phyloP scores from a whole-genome alignment of 2,329 filamentous ascomycete genomes.

The Ciborinia camelliae region DNA sequence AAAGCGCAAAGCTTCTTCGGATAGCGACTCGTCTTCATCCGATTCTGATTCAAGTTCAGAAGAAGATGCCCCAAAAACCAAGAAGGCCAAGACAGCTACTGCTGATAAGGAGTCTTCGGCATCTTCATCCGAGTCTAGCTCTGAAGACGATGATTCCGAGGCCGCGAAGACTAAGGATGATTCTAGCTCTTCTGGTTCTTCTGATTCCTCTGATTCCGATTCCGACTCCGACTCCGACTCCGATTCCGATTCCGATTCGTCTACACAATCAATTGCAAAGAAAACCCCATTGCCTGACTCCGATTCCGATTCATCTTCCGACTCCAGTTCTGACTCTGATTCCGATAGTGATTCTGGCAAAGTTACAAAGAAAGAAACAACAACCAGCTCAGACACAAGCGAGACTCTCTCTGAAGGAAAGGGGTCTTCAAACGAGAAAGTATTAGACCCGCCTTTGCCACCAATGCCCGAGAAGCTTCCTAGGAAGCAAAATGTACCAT shows the following conservation, averaged over 20 bases:
- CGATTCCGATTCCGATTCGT: constrained; percentile 31
- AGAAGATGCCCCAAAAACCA: constrained; percentile 21
- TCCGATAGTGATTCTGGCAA: constrained; percentile 45
- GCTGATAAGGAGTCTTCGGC: constrained; percentile 18
- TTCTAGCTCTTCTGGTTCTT: constrained; percentile 32
- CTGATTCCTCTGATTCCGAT: constrained; percentile 33
- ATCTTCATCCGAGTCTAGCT: constrained; percentile 30
- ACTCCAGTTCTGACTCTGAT: constrained; percentile 33
- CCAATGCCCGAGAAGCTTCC: constrained; percentile 35
- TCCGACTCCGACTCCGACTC: constrained; percentile 37
- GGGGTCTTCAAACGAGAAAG: constrained; percentile 24
- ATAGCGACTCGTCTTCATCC: constrained; percentile 26
- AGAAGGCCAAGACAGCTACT: constrained; percentile 19
- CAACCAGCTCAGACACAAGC: constrained; percentile 34
- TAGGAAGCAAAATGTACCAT: constrained; percentile 63
- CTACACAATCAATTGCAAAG: constrained; percentile 32
- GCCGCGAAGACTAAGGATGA: constrained; percentile 48
- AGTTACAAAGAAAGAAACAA: constrained; percentile 42
- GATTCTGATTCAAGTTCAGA: constrained; percentile 38
- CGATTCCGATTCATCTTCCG: constrained; percentile 38
- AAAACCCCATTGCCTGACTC: constrained; percentile 34
- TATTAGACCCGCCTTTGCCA: constrained; percentile 38
- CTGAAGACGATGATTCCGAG: constrained; percentile 44
- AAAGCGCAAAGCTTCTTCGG: constrained; percentile 53
- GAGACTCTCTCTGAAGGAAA: constrained; percentile 35